Base-by-base conservation (phyloP, 768 basidiomycete species). In the Lactarius vividus region DNA sequence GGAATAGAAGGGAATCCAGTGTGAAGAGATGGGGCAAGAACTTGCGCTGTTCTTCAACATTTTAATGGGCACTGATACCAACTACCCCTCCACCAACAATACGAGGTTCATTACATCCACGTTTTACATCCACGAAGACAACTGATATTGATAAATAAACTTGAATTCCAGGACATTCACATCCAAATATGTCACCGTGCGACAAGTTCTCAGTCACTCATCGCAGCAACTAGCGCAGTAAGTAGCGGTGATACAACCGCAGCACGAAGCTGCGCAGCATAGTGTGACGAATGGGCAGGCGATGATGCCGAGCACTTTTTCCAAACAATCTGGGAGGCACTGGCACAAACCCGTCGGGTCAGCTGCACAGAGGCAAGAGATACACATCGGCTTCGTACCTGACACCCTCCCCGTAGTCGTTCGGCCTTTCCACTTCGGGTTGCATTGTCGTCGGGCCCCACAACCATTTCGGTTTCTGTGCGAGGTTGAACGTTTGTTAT, bases 401-500 rank as follows among this genome's bases (percentile, higher is more conserved):
- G 4, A 39, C 65, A 66, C 49, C 65, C 65, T 31, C 66, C 62
- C 18, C 66, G 28, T 31, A 67, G 57, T 28, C 66, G 62, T 35
- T 58, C 53, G 9, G 66, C 66, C 35, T 65, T 65, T 31, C 61
- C 62, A 29, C 4, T 42, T 28, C 35, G 57, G 4, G 57, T 11
- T 16, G 26, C 28, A 13, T 61, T 18, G 20, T 52, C 39, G 16
- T 54, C 11, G 5, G 56, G 3, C 13, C 8, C 44, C 2, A 55
- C 57, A 23, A 39, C 31, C 66, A 67, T 67, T 33, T 28, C 23
- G 57, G 62, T 49, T 0, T 49, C 37, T 13, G 61, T 49, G 3
- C 31, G 44, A 4, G 65, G 65, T n/a, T 66, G 65, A 28, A 61
- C 59, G n/a, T 40, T 62, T n/a, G 61, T 63, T 40, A 62, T 63